Evolutionary conservation across 306 rosid genomes (phyloP).

Genomic region (Citrullus amarus): DNA sequence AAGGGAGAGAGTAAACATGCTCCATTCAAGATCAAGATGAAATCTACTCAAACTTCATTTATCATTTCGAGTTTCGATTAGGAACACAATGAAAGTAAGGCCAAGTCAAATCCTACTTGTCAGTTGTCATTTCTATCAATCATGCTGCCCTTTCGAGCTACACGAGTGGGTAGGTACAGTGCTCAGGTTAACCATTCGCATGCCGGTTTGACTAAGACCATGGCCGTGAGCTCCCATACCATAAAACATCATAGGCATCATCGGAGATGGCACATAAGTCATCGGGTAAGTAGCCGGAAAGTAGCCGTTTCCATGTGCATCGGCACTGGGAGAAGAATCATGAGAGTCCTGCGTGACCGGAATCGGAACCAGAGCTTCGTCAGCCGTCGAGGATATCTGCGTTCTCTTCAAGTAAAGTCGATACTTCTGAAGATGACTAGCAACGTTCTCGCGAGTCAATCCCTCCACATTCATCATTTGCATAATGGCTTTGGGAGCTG

Average conservation of each 20-base stretch:
- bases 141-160: slow-evolving; percentile 23
- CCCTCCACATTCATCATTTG: slow-evolving; percentile 95
- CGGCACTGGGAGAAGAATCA: slow-evolving; percentile 30
- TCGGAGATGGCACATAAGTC: slow-evolving; percentile 28
- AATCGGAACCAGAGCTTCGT: slow-evolving; percentile 61
- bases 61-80: not conserved
- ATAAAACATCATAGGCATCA: slow-evolving; percentile 44
- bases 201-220: slow-evolving; percentile 23
- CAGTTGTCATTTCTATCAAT: slow-evolving; percentile 15
- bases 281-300: slow-evolving; percentile 29
- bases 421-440: slow-evolving; percentile 89
- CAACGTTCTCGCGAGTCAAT: slow-evolving; percentile 87
- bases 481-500: slow-evolving; percentile 91
- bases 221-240: slow-evolving; percentile 40
- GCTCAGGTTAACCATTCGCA: slow-evolving; percentile 20
- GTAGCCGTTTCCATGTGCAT: slow-evolving; percentile 31
- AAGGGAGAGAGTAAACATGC: not conserved
- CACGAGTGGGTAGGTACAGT: not conserved
- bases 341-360: slow-evolving; percentile 59
- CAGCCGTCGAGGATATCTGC: slow-evolving; percentile 64
- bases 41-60: not conserved
- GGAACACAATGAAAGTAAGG: not conserved
- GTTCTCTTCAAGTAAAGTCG: slow-evolving; percentile 76
- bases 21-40: not conserved
- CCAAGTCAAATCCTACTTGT: slow-evolving; percentile 20